Conservation (phyloP, 768 basidiomycete species). For the Lactarius pseudohatsudake region DNA sequence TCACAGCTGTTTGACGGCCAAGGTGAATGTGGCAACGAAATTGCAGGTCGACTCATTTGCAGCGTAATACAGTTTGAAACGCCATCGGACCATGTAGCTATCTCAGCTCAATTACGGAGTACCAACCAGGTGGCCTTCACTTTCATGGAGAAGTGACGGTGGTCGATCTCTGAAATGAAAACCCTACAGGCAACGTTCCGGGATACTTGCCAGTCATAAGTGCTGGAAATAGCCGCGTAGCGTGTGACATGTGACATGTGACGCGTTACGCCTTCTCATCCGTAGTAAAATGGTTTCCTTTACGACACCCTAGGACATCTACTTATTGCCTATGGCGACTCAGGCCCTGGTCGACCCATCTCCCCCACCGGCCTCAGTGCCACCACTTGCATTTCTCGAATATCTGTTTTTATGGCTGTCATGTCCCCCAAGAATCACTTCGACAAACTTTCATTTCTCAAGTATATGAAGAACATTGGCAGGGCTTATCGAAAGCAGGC, state of each 20-base stretch:
- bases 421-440: neutral
- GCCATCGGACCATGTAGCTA: neutral
- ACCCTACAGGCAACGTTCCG: neutral
- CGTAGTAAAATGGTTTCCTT: no score
- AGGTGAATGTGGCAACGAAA: neutral
- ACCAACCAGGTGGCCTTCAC: neutral
- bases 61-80: neutral
- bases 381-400: neutral
- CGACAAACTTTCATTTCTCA: neutral
- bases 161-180: neutral
- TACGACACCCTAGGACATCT: neutral
- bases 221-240: no score
- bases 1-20: neutral
- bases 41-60: neutral
- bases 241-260: no score
- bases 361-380: no score
- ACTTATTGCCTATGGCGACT: neutral
- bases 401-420: neutral
- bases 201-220: neutral
- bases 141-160: neutral
- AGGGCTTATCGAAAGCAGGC: neutral
- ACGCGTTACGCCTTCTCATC: no score
- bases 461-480: conserved; percentile 1
- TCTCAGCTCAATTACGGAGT: neutral
- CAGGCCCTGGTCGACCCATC: neutral